Conservation (phyloP, 2,329 filamentous ascomycete species). For the Coniella lustricola region DNA sequence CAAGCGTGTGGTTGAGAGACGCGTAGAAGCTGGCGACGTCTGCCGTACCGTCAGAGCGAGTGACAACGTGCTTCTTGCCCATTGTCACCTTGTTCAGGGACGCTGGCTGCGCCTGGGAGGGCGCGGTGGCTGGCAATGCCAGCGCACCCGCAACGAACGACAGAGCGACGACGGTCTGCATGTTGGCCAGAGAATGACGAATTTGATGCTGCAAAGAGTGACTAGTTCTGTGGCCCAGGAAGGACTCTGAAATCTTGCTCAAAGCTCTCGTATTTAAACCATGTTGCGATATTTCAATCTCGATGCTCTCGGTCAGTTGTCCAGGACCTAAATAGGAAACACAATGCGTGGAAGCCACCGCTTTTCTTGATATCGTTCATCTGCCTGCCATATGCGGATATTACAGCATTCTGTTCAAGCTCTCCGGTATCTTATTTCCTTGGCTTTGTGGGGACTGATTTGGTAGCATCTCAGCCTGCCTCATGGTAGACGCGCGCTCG, state of each 20-base stretch:
- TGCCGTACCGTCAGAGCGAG: not conserved
- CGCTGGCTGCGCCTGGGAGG: not conserved
- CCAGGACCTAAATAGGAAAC: not conserved
- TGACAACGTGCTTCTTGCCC: constrained; percentile 7
- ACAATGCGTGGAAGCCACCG: not conserved
- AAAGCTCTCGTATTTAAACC: no score
- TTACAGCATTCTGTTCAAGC: not conserved
- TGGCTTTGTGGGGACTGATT: not conserved
- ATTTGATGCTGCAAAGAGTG: not conserved
- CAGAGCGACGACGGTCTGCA: constrained; percentile 3
- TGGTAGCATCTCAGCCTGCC: no score
- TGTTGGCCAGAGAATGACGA: not conserved
- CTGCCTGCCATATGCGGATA: not conserved
- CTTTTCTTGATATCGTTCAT: not conserved
- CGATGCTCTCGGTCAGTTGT: not conserved
- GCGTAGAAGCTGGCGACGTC: constrained; percentile 3
- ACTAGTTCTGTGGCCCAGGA: not conserved
- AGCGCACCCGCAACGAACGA: constrained; percentile 6
- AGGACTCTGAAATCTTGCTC: no score
- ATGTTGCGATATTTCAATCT: not conserved
- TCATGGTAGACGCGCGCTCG: not conserved
- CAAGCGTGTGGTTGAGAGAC: constrained; percentile 3
- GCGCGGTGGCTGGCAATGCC: constrained; percentile 2
- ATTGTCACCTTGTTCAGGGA: not conserved
- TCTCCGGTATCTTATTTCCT: not conserved